Evolutionary conservation across 441 rosid species (phyloP).

Genomic region (Bruguiera hainesii): DNA sequence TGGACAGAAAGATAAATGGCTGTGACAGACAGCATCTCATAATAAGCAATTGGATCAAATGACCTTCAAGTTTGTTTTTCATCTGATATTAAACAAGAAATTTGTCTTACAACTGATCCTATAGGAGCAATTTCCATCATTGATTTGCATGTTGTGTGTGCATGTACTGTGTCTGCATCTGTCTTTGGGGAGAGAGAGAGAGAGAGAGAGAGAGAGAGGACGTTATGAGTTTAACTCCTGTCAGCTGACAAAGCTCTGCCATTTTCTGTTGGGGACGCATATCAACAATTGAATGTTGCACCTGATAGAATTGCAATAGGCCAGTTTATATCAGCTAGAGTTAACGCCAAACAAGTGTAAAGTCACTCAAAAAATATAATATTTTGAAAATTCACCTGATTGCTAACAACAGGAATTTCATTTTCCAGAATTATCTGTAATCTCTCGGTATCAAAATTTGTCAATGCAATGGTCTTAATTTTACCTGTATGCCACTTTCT

Average conservation of each 20-base stretch:
- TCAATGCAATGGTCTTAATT: constrained; percentile 88
- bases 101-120: too few relatives aligned
- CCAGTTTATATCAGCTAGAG: constrained; percentile 17
- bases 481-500: constrained; percentile 58
- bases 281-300: constrained; percentile 91
- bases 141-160: too few relatives aligned
- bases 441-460: constrained; percentile 86
- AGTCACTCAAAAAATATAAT: not conserved
- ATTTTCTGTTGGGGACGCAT: constrained; percentile 95
- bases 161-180: too few relatives aligned
- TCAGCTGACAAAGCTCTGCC: constrained; percentile 86
- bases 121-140: too few relatives aligned
- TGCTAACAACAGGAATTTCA: constrained; percentile 90
- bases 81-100: too few relatives aligned
- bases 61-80: too few relatives aligned
- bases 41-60: not conserved
- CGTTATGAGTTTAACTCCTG: constrained; percentile 96
- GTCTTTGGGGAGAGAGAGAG: not conserved
- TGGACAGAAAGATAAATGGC: not conserved
- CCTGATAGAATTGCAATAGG: constrained; percentile 40
- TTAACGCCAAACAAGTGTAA: not conserved
- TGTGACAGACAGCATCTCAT: not conserved
- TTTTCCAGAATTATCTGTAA: constrained; percentile 75
- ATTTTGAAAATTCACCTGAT: constrained; percentile 50
- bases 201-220: constrained; percentile 36